Base-by-base conservation (phyloP, 768 basidiomycete genomes). In the Agaricus sinodeliciosus region DNA sequence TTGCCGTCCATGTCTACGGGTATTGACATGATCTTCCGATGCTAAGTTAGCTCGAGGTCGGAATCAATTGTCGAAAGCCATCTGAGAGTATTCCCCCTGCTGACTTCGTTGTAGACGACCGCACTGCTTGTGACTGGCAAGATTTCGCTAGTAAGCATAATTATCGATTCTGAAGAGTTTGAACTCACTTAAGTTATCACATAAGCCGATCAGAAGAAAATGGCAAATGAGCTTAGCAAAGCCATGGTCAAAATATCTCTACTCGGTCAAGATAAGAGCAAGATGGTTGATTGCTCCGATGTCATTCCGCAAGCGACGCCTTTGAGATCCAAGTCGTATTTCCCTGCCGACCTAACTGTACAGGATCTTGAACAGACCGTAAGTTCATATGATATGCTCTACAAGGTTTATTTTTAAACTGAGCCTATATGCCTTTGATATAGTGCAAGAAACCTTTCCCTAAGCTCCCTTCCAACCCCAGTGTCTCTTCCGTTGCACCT, bases 81-180 rank as follows among this genome's bases (percentile, higher is more conserved):
- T 44, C 48, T 44, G 37, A 44, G 13, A 15, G 18, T 34, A 9
- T 19, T 49, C 4, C 18, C n/a, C 35, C 13, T 31, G 31, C 31
- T 41, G n/a, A 65, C 66, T 56, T 70, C 49, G 69, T 67, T 22
- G 56, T 65, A 54, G 73, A 78, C 62, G 55, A 68, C 3, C 63
- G 72, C 40, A 80, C 77, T 18, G 68, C 73, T 12, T 78, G 77
- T 65, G 58, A 59, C 40, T 79, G 77, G 76, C 77, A 78, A 61
- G 64, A 66, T 1, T 68, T 72, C 55, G 71, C 69, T 27, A 66
- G 68, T 71, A 36, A 58, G 67, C 43, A 43, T 16, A 4, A 9
- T 28, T 9, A 31, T 31, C 11, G 4, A 11, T 11, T 7, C 6
- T 31, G 31, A 31, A 31, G 11, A 7, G 6, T 31, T 13, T 50